Evolutionary conservation across 2,329 filamentous ascomycete genomes (phyloP).

Genomic region (Ophiostoma himal-ulmi): DNA sequence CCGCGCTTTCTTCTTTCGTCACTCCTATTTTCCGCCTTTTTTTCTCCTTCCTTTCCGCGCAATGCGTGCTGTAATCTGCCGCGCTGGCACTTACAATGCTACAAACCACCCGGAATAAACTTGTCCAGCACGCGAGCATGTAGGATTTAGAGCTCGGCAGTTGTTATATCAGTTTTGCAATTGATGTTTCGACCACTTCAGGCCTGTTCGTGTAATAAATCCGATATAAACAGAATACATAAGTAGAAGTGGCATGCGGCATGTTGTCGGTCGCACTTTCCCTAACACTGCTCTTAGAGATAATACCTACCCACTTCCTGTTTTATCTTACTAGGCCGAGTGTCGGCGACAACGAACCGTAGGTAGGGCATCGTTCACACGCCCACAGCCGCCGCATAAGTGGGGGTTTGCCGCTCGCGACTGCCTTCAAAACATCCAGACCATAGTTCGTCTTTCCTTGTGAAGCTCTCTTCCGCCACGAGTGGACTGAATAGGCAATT

Average conservation of each 20-base stretch:
- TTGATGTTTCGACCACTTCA: neutral
- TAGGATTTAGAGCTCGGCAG: neutral
- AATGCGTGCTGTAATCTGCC: neutral
- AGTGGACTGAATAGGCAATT: slow-evolving; percentile 12
- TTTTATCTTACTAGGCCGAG: slow-evolving; percentile 9
- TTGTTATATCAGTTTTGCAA: neutral
- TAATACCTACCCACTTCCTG: slow-evolving; percentile 1
- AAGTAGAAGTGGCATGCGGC: neutral
- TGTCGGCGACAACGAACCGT: slow-evolving; percentile 17
- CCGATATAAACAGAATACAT: neutral
- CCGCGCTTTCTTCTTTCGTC: neutral
- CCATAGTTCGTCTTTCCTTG: neutral
- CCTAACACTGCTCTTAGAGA: neutral
- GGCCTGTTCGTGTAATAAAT: neutral
- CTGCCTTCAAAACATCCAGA: neutral
- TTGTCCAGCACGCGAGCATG: neutral
- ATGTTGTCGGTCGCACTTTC: neutral
- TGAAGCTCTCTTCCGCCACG: neutral
- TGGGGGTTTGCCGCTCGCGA: slow-evolving; percentile 14
- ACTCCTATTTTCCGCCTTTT: neutral
- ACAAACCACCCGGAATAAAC: neutral
- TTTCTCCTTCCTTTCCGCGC: neutral
- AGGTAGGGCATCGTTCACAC: neutral
- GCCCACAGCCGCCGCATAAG: neutral
- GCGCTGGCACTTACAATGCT: neutral